Evolutionary conservation across 2,329 filamentous ascomycete genomes (phyloP), one percentile per base, ranked within the genome.

Genomic region (Pseudogymnoascus sp.): DNA sequence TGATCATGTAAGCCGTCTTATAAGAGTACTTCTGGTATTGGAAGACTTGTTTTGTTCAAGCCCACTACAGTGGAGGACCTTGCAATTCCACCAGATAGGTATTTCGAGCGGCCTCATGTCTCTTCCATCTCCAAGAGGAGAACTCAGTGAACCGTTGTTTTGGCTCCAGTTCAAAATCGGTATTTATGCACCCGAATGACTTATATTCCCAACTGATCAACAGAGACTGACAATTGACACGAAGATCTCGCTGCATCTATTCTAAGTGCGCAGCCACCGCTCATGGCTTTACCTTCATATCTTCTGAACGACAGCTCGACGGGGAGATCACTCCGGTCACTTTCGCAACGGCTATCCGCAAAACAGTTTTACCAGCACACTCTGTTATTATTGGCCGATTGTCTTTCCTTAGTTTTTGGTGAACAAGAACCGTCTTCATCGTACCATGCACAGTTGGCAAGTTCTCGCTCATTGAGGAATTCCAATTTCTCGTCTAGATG

Each of bases 131-230:
- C 45, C 7, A 23, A 13, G 21, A 26, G 45, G 45, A 52, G 45
- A 52, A 18, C 21, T 18, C 13, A 15, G 28, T 52, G 45, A 41
- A 19, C 34, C 57, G 18, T 33, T 59, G 37, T 59, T 41, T 48
- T 39, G 57, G 37, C 57, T 59, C 35, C 39, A 41, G 13, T 48
- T 48, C n/a, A 59, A 38, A 59, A 59, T 59, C 26, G 57, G 57
- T 38, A 38, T 19, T 38, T 38, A 19, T 59, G 39, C 18, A 28
- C 10, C 15, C 15, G n/a, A n/a, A n/a, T n/a, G n/a, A n/a, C n/a
- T n/a, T n/a, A n/a, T n/a, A n/a, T n/a, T n/a, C 38, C 13, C 13
- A 48, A 19, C 19, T 15, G n/a, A 7, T 48, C 37, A 15, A 39
- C 33, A 18, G 19, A 35, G 15, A 37, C 35, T 38, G 18, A 59